Conservation (phyloP, 1,139 yeast species). For the Hyphopichia pseudoburtonii region DNA sequence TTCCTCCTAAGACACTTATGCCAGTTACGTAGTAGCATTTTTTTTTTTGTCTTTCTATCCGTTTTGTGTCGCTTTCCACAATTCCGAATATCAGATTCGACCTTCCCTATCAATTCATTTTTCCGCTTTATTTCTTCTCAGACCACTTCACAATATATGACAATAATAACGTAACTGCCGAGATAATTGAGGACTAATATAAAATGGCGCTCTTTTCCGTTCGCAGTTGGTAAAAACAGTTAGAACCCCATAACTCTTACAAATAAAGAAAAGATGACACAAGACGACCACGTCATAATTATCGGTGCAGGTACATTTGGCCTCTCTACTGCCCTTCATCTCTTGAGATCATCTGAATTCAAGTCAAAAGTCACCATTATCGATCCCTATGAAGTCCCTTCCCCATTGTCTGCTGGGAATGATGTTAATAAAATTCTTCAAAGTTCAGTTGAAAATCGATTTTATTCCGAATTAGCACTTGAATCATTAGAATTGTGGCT, state of each 20-base stretch:
- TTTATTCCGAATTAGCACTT: constrained; percentile 13
- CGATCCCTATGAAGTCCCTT: constrained; percentile 11
- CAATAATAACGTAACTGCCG: too few relatives aligned
- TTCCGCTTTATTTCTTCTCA: too few relatives aligned
- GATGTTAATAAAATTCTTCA: constrained; percentile 12
- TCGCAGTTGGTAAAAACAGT: neutral
- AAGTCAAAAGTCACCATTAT: constrained; percentile 9
- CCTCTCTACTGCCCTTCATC: constrained; percentile 11
- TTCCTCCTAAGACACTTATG: too few relatives aligned
- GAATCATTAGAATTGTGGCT: constrained; percentile 17
- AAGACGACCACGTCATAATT: constrained; percentile 8
- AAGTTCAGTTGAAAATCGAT: constrained; percentile 4
- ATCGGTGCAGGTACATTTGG: constrained; percentile 19
- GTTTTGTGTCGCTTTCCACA: neutral
- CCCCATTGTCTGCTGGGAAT: constrained; percentile 11
- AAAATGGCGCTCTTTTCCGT: neutral
- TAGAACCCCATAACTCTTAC: neutral
- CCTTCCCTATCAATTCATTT: constrained; percentile 1
- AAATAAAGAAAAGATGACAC: too few relatives aligned
- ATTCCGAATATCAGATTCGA: neutral
- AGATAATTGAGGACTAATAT: too few relatives aligned
- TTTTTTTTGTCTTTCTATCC: neutral
- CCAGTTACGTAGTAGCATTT: too few relatives aligned
- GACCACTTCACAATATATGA: too few relatives aligned
- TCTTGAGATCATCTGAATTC: constrained; percentile 8